Evolutionary conservation across 202 grass and related monocot genomes (phyloP).

Genomic region (Setaria italica): DNA sequence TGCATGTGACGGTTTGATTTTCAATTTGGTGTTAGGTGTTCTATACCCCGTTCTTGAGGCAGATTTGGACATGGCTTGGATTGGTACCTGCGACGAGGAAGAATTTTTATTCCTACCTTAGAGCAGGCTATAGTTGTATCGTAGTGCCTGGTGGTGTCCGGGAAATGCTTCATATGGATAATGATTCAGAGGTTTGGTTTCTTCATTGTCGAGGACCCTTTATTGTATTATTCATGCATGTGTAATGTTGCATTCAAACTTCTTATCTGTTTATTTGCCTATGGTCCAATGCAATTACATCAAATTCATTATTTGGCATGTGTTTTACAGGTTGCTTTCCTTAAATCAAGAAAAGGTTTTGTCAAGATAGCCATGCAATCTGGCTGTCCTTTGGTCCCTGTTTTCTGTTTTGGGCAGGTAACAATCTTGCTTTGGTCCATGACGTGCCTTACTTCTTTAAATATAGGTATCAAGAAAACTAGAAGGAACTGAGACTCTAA

Average conservation of each 20-base stretch:
- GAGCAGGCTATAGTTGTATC: slow-evolving; percentile 74
- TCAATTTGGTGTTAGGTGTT: slow-evolving; percentile 64
- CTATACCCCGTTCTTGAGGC: slow-evolving; percentile 91
- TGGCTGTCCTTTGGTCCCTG: slow-evolving; percentile 82
- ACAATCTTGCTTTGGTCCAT: not conserved
- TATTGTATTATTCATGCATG: not conserved
- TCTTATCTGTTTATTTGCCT: not conserved
- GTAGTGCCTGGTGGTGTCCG: slow-evolving; percentile 86
- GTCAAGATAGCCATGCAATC: slow-evolving; percentile 85
- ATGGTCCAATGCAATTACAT: not conserved
- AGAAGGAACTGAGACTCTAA: not conserved
- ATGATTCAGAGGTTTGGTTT: slow-evolving; percentile 70
- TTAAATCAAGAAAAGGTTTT: slow-evolving; percentile 95
- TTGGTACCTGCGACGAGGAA: slow-evolving; percentile 78
- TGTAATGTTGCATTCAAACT: not conserved
- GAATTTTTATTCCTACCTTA: slow-evolving; percentile 72
- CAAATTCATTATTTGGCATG: not conserved
- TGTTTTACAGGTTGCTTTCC: slow-evolving; percentile 79
- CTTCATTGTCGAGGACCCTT: not conserved
- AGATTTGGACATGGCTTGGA: slow-evolving; percentile 92
- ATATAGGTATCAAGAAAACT: not conserved
- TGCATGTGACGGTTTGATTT: not conserved
- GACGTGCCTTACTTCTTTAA: not conserved
- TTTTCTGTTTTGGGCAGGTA: slow-evolving; percentile 96
- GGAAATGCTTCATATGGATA: slow-evolving; percentile 91